These are phyloP conservation scores for Neopestalotiopsis clavispora DNA, from an alignment of 2,329 filamentous ascomycete species.

Conservation along the genomic window DNA sequence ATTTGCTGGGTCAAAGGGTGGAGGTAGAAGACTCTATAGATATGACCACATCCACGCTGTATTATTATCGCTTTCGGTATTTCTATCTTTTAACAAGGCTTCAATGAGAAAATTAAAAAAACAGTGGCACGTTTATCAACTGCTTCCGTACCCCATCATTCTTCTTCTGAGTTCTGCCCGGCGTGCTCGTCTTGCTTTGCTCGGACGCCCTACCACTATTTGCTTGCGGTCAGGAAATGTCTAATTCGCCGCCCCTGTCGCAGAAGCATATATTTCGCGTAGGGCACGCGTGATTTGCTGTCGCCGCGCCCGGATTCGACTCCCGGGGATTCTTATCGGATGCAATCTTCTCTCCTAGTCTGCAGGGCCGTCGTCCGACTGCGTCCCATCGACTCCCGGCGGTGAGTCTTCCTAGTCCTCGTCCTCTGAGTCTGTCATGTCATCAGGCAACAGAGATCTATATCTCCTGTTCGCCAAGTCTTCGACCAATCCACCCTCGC, in stretches of 20 bases:
- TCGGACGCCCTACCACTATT: too few relatives aligned
- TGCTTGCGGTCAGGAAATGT: not conserved
- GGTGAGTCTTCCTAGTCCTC: constrained; percentile 10
- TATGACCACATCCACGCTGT: constrained; percentile 4
- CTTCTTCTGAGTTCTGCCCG: not conserved
- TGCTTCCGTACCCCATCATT: not conserved
- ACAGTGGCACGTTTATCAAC: not conserved
- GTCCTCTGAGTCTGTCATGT: constrained; percentile 61
- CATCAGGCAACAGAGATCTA: constrained; percentile 76
- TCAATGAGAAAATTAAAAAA: not conserved
- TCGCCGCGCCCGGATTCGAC: not conserved
- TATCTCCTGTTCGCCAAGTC: constrained; percentile 83
- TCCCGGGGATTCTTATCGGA: not conserved
- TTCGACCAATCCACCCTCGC: constrained; percentile 86
- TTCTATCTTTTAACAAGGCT: not conserved
- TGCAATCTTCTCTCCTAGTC: constrained; percentile 7
- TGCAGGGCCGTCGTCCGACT: not conserved
- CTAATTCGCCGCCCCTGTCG: not conserved
- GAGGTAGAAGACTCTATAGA: not conserved
- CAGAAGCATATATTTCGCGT: not conserved
- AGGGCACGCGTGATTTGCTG: not conserved
- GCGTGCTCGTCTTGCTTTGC: not conserved
- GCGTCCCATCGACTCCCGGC: not conserved
- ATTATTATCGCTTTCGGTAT: constrained; percentile 10
- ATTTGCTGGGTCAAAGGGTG: not conserved